Percentiles rank a stretch among this genome's conserved stretches.
phyloP scores from a whole-genome alignment of 2,329 filamentous ascomycete species.

The Aspergillus sp. region DNA sequence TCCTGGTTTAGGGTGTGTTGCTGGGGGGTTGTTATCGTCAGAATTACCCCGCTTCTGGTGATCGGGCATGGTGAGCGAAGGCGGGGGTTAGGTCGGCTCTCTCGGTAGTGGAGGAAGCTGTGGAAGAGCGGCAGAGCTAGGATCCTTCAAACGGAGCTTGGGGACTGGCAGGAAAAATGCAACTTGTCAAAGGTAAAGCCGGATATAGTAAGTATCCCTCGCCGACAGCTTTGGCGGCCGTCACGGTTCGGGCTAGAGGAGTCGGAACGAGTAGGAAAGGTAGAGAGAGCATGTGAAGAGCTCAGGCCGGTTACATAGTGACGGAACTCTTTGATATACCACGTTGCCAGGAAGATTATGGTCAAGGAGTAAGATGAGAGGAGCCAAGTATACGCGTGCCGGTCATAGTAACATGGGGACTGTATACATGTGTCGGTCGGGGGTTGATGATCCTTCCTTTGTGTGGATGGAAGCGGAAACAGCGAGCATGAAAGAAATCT shows the following conservation, averaged over 20 bases:
- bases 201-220: neutral
- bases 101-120: constrained; percentile 9
- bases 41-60: constrained; percentile 29
- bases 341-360: neutral
- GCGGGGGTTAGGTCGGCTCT: constrained; percentile 9
- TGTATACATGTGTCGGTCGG: constrained; percentile 5
- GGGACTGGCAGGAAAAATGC: neutral
- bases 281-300: constrained; percentile 22
- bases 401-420: neutral
- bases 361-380: neutral
- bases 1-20: constrained; percentile 13
- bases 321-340: neutral
- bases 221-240: constrained; percentile 1
- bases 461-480: neutral
- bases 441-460: neutral
- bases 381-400: constrained; percentile 1
- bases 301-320: neutral
- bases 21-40: constrained; percentile 20
- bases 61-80: constrained; percentile 22
- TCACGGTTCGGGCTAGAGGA: constrained; percentile 22
- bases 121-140: constrained; percentile 7
- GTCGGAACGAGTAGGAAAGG: constrained; percentile 17
- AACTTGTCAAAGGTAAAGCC: constrained; percentile 3
- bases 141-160: constrained; percentile 12
- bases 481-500: neutral